These are phyloP conservation scores for Parastagonospora avenae DNA, from an alignment of 2,329 filamentous ascomycete species.

Conservation along the genomic window DNA sequence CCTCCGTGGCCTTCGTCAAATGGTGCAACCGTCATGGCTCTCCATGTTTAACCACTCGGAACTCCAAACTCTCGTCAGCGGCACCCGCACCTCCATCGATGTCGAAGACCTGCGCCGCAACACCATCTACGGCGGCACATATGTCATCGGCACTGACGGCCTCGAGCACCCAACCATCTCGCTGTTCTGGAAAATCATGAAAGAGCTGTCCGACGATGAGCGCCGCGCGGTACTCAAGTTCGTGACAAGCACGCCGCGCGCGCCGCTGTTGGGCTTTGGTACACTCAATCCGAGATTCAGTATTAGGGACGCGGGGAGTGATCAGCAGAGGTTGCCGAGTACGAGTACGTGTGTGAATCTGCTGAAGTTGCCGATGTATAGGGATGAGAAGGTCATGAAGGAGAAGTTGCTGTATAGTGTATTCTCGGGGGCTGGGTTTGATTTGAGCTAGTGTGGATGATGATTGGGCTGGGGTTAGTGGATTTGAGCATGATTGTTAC, in stretches of 20 bases:
- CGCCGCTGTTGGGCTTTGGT: conserved; percentile 85
- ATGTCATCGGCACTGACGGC: conserved; percentile 85
- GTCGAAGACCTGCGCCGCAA: conserved; percentile 83
- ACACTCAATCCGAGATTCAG: conserved; percentile 85
- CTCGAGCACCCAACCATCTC: conserved; percentile 83
- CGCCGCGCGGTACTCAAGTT: conserved; percentile 89
- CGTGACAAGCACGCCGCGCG: conserved; percentile 89
- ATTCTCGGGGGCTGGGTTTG: conserved; percentile 89
- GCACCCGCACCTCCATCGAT: conserved; percentile 84
- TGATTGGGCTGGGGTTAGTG: neutral
- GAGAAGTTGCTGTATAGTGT: conserved; percentile 89
- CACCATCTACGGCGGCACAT: conserved; percentile 86
- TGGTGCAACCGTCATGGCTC: conserved; percentile 91
- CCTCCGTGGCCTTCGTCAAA: conserved; percentile 79
- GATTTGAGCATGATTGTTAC: neutral
- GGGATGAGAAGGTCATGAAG: conserved; percentile 66
- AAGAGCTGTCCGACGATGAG: conserved; percentile 73
- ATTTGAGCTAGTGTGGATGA: conserved; percentile 52
- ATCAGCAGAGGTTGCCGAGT: conserved; percentile 81
- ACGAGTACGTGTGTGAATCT: conserved; percentile 96
- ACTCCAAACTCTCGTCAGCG: conserved; percentile 89
- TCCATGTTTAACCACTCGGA: conserved; percentile 99
- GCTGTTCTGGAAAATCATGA: conserved; percentile 92
- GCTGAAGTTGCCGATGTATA: conserved; percentile 87
- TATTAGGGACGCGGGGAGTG: conserved; percentile 80